phyloP scores from a whole-genome alignment of 495 filamentous ascomycete species.

The Penicillium waksmanii region DNA sequence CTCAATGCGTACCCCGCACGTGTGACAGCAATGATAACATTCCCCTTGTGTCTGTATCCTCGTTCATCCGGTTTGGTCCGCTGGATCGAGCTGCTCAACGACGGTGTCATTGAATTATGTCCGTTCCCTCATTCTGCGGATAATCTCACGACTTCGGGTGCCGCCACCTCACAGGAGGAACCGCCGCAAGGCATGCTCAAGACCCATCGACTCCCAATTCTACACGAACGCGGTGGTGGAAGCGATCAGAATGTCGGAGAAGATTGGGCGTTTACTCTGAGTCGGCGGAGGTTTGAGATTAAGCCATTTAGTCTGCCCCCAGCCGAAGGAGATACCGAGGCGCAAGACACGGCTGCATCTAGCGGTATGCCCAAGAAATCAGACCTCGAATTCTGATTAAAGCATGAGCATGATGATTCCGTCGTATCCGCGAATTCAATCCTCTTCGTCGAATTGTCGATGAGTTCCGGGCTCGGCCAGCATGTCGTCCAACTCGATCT shows the following conservation, averaged over 20 bases:
- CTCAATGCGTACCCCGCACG: conserved; percentile 66
- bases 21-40: conserved; percentile 74
- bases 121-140: conserved; percentile 75
- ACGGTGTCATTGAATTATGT: conserved; percentile 86
- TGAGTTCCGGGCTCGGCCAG: conserved; percentile 44
- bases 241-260: conserved; percentile 70
- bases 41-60: conserved; percentile 82
- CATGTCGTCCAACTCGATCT: conserved; percentile 67
- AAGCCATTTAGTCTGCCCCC: conserved; percentile 90
- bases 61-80: conserved; percentile 76
- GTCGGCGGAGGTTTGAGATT: conserved; percentile 80
- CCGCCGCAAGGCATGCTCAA: conserved; percentile 84
- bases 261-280: conserved; percentile 88
- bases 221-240: conserved; percentile 85
- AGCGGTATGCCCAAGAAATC: conserved; percentile 60
- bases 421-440: conserved; percentile 25
- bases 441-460: conserved; percentile 41
- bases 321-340: conserved; percentile 76
- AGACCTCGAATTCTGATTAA: conserved; percentile 71
- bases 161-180: conserved; percentile 63
- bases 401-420: background rate
- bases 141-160: conserved; percentile 56
- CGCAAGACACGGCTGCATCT: conserved; percentile 56
- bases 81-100: conserved; percentile 84
- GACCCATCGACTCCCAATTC: conserved; percentile 78